Evolutionary conservation across 495 filamentous ascomycete genomes (phyloP).

Genomic region (Neurospora cerealis): DNA sequence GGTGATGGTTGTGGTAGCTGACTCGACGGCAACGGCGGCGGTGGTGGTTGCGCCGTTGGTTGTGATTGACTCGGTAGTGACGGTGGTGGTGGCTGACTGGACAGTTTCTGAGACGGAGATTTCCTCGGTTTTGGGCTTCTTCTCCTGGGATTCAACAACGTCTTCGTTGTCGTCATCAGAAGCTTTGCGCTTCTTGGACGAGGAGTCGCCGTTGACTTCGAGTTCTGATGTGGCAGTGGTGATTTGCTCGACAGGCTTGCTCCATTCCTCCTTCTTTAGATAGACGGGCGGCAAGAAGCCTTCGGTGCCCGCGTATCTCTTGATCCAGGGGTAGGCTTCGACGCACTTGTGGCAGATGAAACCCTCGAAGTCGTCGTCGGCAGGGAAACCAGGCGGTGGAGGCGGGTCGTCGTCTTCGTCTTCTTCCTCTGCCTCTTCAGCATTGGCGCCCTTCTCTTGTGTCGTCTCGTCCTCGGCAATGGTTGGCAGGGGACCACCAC

Average conservation of each 20-base stretch:
- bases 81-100: background rate
- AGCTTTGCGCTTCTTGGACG: conserved; percentile 67
- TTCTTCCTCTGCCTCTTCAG: conserved; percentile 14
- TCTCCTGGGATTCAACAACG: conserved; percentile 29
- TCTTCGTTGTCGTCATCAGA: conserved; percentile 44
- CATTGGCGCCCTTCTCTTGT: conserved; percentile 13
- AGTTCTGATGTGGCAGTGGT: background rate
- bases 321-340: conserved; percentile 84
- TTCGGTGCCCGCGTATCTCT: conserved; percentile 69
- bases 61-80: background rate
- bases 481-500: conserved; percentile 20
- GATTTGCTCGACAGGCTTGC: conserved; percentile 6
- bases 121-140: conserved; percentile 46
- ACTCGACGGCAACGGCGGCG: background rate
- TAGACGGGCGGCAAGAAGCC: conserved; percentile 73
- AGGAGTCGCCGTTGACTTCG: conserved; percentile 8
- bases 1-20: background rate
- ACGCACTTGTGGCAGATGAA: conserved; percentile 94
- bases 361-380: conserved; percentile 76
- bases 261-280: conserved; percentile 11
- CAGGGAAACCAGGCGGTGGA: conserved; percentile 74
- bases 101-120: background rate
- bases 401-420: conserved; percentile 43
- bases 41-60: background rate
- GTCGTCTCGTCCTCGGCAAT: conserved; percentile 27